These are phyloP conservation scores for Pythium graminicola DNA, from an alignment of 352 stramenopile genomes.

Conservation along the genomic window DNA sequence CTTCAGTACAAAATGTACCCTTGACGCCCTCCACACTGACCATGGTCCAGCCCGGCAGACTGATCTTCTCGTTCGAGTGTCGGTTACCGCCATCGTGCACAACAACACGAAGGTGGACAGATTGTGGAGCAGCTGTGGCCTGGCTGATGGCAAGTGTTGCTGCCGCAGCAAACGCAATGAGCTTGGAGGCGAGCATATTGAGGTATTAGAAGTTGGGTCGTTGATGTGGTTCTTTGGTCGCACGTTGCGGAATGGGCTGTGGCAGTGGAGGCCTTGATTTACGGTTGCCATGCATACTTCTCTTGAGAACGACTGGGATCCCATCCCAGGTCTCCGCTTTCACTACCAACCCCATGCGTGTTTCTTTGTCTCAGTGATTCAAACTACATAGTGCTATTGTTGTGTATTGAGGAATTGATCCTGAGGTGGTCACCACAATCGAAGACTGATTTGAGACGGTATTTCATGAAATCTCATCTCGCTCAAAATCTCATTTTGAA, in stretches of 20 bases:
- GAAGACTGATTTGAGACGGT: no score
- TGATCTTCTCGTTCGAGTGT: not conserved
- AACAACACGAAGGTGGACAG: not conserved
- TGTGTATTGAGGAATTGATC: no score
- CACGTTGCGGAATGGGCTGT: not conserved
- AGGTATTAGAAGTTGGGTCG: not conserved
- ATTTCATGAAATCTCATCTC: no score
- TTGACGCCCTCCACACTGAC: not conserved
- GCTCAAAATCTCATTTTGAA: no score
- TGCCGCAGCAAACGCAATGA: not conserved
- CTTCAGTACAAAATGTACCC: not conserved
- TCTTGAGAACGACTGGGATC: no score
- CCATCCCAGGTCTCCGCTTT: no score
- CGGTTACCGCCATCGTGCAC: not conserved
- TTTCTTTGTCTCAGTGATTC: no score
- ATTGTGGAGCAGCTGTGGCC: not conserved
- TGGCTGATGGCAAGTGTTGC: not conserved
- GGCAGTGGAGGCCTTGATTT: no score
- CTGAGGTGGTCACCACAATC: no score
- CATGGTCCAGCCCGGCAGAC: not conserved
- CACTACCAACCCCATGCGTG: no score
- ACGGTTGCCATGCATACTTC: no score
- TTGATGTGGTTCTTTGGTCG: not conserved
- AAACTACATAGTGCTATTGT: no score
- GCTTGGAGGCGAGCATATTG: not conserved